Conservation (phyloP, 1,284 basidiomycete genomes). For the Malassezia cuniculi region DNA sequence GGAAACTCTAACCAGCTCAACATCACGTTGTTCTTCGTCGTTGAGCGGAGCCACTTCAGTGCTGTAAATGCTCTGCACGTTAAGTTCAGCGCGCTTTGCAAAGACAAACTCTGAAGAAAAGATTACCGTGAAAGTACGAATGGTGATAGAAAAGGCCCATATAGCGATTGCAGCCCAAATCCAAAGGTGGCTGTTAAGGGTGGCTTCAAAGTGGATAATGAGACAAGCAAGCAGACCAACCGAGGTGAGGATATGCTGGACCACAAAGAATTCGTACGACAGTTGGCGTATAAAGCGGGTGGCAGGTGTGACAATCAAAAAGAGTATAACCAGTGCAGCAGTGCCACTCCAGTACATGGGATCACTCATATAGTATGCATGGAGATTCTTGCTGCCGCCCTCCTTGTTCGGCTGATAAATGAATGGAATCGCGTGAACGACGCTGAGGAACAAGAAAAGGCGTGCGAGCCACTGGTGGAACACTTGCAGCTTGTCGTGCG, state of each 20-base stretch:
- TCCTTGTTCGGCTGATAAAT: constrained; percentile 26
- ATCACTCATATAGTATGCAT: constrained; percentile 14
- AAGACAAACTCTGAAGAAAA: constrained; percentile 6
- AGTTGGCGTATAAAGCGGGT: too few species aligned
- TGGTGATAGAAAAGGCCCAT: constrained; percentile 5
- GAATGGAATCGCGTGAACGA: constrained; percentile 35
- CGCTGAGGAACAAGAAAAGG: constrained; percentile 30
- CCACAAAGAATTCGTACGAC: constrained; percentile 39
- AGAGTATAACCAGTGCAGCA: constrained; percentile 22
- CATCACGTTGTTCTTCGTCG: background rate
- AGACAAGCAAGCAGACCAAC: constrained; percentile 23
- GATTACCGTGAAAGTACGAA: constrained; percentile 1
- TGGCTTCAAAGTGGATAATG: constrained; percentile 10
- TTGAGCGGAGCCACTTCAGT: too few species aligned
- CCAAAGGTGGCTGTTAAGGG: background rate
- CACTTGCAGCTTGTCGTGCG: constrained; percentile 32
- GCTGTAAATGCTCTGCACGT: constrained; percentile 1
- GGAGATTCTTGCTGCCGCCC: constrained; percentile 17
- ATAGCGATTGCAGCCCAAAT: constrained; percentile 10
- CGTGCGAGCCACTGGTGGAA: constrained; percentile 38
- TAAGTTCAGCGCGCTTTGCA: constrained; percentile 1
- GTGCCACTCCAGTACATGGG: constrained; percentile 27
- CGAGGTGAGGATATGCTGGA: constrained; percentile 26
- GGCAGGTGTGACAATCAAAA: too few species aligned
- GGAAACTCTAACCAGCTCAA: constrained; percentile 1